Evolutionary conservation across 2,329 filamentous ascomycete genomes (phyloP), one percentile per base, ranked within the genome.

Genomic region (Colletotrichum tamarilloi): DNA sequence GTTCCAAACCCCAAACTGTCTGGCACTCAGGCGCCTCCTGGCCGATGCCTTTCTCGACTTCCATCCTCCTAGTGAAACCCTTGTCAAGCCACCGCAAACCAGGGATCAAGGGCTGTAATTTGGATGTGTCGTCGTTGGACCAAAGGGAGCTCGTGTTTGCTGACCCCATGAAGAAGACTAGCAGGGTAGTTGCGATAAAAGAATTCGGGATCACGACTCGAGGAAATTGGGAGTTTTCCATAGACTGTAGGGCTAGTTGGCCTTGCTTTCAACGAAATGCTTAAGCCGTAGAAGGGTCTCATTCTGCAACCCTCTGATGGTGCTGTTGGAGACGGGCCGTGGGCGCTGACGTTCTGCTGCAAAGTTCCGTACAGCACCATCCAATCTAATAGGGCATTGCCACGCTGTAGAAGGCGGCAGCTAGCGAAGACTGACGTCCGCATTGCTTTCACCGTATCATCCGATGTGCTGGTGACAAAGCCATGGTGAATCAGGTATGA

Each of bases 61-160:
- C 46, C 57, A 22, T 60, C 32, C 32, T 52, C 19, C 53, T 73
- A 35, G 67, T 73, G 67, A 73, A 70, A 73, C 70, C 67, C 67
- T 60, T 70, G 46, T 65, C 70, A 70, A 73, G 67, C 60, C 56
- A 70, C 67, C 19, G 35, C 35, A 56, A 24, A n/a, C 12, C 46
- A 56, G 42, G 58, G 69, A 55, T 59, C 32, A 53, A 6, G n/a
- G 32, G 22, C 32, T 46, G 46, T 19, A 60, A 46, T 55, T 55
- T 56, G 12, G 26, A 46, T 35, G 53, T 26, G 57, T 56, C 42
- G 42, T 60, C 32, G 46, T 52, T 49, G 42, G 19, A n/a, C 30
- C 35, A 9, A 42, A n/a, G 26, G 28, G 9, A n/a, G 49, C 22
- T 72, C 64, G 16, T 57, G 52, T 49, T 72, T 55, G 9, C 49